Conservation (phyloP, 192 early-diverging fungal genomes). For the Coemansia sp. region DNA sequence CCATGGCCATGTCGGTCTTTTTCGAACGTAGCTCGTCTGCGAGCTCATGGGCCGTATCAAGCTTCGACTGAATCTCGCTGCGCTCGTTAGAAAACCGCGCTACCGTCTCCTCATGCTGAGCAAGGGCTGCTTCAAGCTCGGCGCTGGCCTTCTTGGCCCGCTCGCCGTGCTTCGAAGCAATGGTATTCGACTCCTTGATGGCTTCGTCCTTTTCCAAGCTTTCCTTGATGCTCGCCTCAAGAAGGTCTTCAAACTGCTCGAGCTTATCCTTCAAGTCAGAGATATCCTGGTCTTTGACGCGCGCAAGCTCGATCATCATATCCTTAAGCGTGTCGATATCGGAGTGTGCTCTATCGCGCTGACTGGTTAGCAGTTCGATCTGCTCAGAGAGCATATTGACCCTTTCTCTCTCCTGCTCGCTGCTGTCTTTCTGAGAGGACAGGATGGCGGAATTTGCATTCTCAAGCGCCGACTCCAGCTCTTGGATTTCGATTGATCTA, state of each 20-base stretch:
- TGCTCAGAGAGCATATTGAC: conserved; percentile 7
- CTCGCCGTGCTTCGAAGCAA: conserved; percentile 8
- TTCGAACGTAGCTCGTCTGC: conserved; percentile 14
- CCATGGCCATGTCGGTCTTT: conserved; percentile 3
- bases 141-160: conserved; percentile 13
- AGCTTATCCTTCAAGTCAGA: conserved; percentile 28
- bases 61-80: conserved; percentile 3
- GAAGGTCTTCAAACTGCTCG: conserved; percentile 15
- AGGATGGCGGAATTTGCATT: conserved; percentile 16
- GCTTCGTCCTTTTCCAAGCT: conserved; percentile 35
- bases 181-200: conserved; percentile 15
- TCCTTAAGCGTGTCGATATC: conserved; percentile 33
- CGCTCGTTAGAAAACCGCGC: conserved; percentile 13
- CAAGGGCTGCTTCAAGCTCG: conserved; percentile 10
- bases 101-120: neutral
- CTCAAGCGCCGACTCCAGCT: conserved; percentile 33
- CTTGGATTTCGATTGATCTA: conserved; percentile 23
- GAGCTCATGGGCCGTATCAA: conserved; percentile 3
- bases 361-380: conserved; percentile 13
- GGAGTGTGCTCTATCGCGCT: conserved; percentile 23
- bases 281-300: conserved; percentile 45
- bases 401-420: neutral
- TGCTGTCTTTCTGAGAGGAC: neutral
- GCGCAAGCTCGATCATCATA: conserved; percentile 52
- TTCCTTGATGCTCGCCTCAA: conserved; percentile 32